These are phyloP conservation scores for Asterophora parasitica DNA, from an alignment of 768 basidiomycete species.

Conservation along the genomic window DNA sequence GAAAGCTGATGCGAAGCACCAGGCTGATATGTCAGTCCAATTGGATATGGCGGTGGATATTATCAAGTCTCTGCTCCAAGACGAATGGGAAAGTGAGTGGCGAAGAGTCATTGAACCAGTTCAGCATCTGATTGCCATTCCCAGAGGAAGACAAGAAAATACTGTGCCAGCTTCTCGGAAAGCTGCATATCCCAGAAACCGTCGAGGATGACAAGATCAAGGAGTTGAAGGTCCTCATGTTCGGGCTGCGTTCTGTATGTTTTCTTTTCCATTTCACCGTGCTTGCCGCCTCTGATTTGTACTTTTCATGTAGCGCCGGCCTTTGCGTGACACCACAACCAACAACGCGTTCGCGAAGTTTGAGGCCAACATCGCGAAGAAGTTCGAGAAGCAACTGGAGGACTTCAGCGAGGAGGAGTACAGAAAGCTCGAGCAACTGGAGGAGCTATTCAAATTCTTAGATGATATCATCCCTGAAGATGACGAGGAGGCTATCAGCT, in stretches of 20 bases:
- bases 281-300: neutral
- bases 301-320: constrained; percentile 28
- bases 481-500: constrained; percentile 47
- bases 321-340: constrained; percentile 48
- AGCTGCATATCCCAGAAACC: constrained; percentile 64
- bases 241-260: constrained; percentile 53
- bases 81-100: constrained; percentile 50
- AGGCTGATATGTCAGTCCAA: constrained; percentile 33
- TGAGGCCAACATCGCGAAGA: constrained; percentile 59
- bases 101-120: neutral
- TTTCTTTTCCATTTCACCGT: neutral
- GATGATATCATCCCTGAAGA: constrained; percentile 68
- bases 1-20: constrained; percentile 23
- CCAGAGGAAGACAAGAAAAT: constrained; percentile 66
- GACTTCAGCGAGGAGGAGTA: constrained; percentile 71
- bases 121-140: constrained; percentile 14
- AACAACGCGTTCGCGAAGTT: constrained; percentile 74
- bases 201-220: constrained; percentile 68
- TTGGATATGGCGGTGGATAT: constrained; percentile 48
- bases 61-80: constrained; percentile 35
- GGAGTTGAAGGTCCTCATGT: constrained; percentile 55
- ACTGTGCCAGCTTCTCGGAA: constrained; percentile 58
- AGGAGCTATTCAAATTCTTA: constrained; percentile 63
- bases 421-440: constrained; percentile 56
- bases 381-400: constrained; percentile 65